Base-by-base conservation (phyloP, 2,329 filamentous ascomycete species). In the Fusarium foetens region DNA sequence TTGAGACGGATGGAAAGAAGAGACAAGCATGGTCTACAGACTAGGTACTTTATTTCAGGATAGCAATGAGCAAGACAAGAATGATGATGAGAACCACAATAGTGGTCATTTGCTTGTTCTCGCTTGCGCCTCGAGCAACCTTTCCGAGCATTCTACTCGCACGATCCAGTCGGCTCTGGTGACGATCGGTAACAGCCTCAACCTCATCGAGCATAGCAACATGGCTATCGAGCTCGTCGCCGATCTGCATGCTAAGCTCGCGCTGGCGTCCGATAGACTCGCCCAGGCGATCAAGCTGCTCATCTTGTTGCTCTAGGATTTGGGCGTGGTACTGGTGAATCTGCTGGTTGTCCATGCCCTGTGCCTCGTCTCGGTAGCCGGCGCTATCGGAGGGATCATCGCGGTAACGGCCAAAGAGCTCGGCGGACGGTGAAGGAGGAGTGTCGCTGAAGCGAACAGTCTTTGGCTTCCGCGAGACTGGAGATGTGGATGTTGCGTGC, bases 191-290 rank as follows among this genome's bases (percentile, higher is more conserved):
- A 25, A 92, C 88, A 48, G 88, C 88, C 79, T 98, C 96, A 48
- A 97, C 90, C 77, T 97, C 95, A 80, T 98, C 95, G 35, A 99
- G 86, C 86, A 99, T 86, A 75, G 92, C 87, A 41, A 97, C 93
- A 78, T 99, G 96, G 75, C 91, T 92, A 76, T 98, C 96, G 39
- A 99, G 87, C 86, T 99, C 96, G 80, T 98, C 93, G 35, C 96
- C 95, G 77, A 99, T 98, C 84, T 96, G 94, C 84, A 98, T 97
- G 79, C 92, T 95, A 69, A 99, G 86, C 84, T 98, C 94, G 54
- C 97, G 88, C 84, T 98, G 96, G 42, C 96, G 90, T 8, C 93
- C 89, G 75, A 99, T 98, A 64, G 90, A 94, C 77, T 91, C 89
- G n/a, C 95, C 94, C 8, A 99, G 85, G 14, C 88, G 87, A 80